Evolutionary conservation across 164 flowering plant species (phyloP).

Genomic region (Akebia trifoliata): DNA sequence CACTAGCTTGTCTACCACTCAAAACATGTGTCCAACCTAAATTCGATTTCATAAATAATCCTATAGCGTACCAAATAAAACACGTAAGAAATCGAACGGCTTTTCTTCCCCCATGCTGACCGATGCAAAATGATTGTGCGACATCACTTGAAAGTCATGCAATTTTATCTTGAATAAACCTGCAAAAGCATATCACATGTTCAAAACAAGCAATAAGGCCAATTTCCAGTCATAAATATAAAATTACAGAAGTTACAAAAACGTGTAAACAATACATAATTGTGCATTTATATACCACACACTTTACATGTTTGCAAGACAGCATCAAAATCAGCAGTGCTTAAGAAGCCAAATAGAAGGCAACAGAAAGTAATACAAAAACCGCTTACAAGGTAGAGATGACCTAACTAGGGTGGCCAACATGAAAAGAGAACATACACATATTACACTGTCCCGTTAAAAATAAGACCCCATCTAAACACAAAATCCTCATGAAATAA

Average conservation of each 20-base stretch:
- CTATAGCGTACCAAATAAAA: conserved; percentile 48
- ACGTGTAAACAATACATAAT: not conserved
- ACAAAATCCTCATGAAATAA: no score
- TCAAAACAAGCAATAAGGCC: conserved; percentile 16
- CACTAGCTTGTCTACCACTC: not conserved
- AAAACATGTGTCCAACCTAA: not conserved
- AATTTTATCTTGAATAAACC: conserved; percentile 35
- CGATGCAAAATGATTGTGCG: conserved; percentile 58
- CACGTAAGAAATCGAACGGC: conserved; percentile 74
- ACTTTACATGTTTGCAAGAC: not conserved
- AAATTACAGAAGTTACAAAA: not conserved
- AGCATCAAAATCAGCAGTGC: not conserved
- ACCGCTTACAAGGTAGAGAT: no score
- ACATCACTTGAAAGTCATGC: conserved; percentile 19
- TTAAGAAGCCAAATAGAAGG: not conserved
- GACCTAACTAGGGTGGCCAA: no score
- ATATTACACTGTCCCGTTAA: no score
- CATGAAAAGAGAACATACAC: no score
- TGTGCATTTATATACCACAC: not conserved
- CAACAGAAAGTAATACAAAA: no score
- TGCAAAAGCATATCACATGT: conserved; percentile 41
- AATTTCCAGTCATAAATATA: not conserved
- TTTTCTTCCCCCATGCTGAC: conserved; percentile 49
- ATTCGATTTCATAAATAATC: not conserved
- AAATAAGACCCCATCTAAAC: no score